Evolutionary conservation across 1,284 basidiomycete species (phyloP).

Genomic region (Somion occarium): DNA sequence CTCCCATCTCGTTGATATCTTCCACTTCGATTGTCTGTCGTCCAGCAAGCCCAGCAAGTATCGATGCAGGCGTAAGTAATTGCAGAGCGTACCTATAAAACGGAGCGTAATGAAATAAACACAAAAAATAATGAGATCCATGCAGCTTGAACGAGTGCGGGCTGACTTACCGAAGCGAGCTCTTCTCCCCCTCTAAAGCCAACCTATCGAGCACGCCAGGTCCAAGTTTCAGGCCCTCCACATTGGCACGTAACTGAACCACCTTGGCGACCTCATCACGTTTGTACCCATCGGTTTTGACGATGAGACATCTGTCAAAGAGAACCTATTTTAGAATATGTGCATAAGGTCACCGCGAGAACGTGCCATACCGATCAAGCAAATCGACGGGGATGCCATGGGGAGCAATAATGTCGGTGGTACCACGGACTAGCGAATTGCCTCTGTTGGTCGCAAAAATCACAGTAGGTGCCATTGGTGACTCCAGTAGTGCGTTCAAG

Average conservation of each 20-base stretch:
- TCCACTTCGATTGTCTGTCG: conserved; percentile 79
- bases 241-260: conserved; percentile 79
- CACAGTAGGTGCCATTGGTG: conserved; percentile 95
- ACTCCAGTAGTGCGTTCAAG: conserved; percentile 93
- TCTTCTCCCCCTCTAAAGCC: conserved; percentile 79
- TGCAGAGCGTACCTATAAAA: conserved; percentile 81
- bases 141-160: not conserved
- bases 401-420: conserved; percentile 85
- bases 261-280: conserved; percentile 87
- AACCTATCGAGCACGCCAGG: conserved; percentile 78
- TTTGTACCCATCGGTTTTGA: conserved; percentile 86
- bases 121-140: not conserved
- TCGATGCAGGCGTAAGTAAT: conserved; percentile 89
- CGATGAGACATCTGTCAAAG: conserved; percentile 81
- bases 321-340: conserved; percentile 6
- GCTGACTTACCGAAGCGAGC: conserved; percentile 70
- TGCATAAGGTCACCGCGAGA: conserved; percentile 1
- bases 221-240: conserved; percentile 82
- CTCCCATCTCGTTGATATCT: conserved; percentile 89
- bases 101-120: not conserved
- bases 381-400: conserved; percentile 95
- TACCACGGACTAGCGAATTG: conserved; percentile 87
- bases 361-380: conserved; percentile 80
- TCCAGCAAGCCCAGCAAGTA: conserved; percentile 76
- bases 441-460: conserved; percentile 97